Percentiles rank a stretch among this genome's conserved stretches.
Evolutionary conservation across 1,284 basidiomycete species (phyloP).

Genomic region (Moniliella sp.): DNA sequence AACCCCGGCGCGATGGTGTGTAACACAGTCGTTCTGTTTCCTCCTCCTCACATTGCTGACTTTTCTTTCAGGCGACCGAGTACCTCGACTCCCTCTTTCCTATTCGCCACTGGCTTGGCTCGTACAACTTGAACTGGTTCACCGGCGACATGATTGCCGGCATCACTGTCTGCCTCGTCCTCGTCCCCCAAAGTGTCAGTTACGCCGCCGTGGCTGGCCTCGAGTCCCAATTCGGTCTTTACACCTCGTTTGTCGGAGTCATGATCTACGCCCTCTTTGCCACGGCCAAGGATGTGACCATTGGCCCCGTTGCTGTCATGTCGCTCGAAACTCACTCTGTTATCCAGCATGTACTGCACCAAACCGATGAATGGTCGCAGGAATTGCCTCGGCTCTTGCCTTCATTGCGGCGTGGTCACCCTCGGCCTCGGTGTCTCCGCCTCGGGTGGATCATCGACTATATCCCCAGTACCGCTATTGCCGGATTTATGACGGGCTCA

Average conservation of each 20-base stretch:
- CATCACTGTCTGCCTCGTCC: slow-evolving; percentile 33
- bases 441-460: slow-evolving; percentile 90
- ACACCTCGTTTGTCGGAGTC: slow-evolving; percentile 79
- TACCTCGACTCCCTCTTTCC: slow-evolving; percentile 30
- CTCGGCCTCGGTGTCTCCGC: slow-evolving; percentile 72
- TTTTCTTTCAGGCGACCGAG: slow-evolving; percentile 3
- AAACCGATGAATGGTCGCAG: slow-evolving; percentile 34
- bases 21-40: no score
- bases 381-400: slow-evolving; percentile 65
- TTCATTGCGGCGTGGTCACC: slow-evolving; percentile 83
- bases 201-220: slow-evolving; percentile 60
- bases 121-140: slow-evolving; percentile 33
- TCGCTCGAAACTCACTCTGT: slow-evolving; percentile 61
- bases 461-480: slow-evolving; percentile 70
- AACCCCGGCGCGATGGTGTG: slow-evolving; percentile 19
- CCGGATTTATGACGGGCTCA: slow-evolving; percentile 48
- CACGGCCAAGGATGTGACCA: slow-evolving; percentile 33
- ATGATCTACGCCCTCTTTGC: slow-evolving; percentile 43
- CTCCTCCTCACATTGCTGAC: no score
- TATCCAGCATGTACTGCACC: slow-evolving; percentile 9
- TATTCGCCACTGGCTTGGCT: slow-evolving; percentile 30
- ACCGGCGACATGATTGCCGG: slow-evolving; percentile 34
- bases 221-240: slow-evolving; percentile 67
- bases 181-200: slow-evolving; percentile 36
- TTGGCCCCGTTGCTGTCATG: slow-evolving; percentile 58